A percentile compares a stretch with the other conserved stretches of the same genome.
Conservation (phyloP, 2,329 filamentous ascomycete genomes). For the Hypoxylon rubiginosum region DNA sequence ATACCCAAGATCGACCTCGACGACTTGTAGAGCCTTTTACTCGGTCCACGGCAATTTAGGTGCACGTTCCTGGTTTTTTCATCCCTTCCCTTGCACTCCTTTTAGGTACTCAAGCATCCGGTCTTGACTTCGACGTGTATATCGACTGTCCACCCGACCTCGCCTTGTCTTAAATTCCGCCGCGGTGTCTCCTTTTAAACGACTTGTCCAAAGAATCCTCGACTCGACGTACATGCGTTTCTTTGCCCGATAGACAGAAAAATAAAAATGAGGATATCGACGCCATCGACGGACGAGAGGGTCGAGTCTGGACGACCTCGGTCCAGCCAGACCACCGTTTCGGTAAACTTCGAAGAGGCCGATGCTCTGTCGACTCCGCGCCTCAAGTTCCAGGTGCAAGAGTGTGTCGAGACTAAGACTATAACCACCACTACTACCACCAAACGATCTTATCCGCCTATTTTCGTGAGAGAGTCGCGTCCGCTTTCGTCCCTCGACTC, state of each 20-base stretch:
- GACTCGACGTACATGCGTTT: background rate
- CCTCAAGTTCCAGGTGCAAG: conserved; percentile 70
- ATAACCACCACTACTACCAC: conserved; percentile 95
- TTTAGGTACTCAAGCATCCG: background rate
- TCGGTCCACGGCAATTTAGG: background rate
- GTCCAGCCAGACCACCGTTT: conserved; percentile 59
- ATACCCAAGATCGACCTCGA: background rate
- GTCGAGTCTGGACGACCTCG: conserved; percentile 52
- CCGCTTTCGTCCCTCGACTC: conserved; percentile 80
- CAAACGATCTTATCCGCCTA: conserved; percentile 85
- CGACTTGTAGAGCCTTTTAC: background rate
- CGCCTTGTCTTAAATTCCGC: conserved; percentile 3
- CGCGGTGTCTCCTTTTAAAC: conserved; percentile 15
- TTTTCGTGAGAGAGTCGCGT: conserved; percentile 80
- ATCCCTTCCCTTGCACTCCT: background rate
- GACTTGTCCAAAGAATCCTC: background rate
- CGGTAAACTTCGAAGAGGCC: conserved; percentile 63
- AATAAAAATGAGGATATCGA: conserved; percentile 38
- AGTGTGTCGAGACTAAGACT: conserved; percentile 76
- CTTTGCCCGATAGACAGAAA: background rate
- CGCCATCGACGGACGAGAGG: conserved; percentile 39
- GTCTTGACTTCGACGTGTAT: background rate
- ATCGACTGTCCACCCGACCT: too few species aligned
- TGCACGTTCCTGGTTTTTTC: background rate
- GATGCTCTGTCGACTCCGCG: conserved; percentile 55